phyloP scores from a whole-genome alignment of 768 basidiomycete species.

The Hypholoma sublateritium region DNA sequence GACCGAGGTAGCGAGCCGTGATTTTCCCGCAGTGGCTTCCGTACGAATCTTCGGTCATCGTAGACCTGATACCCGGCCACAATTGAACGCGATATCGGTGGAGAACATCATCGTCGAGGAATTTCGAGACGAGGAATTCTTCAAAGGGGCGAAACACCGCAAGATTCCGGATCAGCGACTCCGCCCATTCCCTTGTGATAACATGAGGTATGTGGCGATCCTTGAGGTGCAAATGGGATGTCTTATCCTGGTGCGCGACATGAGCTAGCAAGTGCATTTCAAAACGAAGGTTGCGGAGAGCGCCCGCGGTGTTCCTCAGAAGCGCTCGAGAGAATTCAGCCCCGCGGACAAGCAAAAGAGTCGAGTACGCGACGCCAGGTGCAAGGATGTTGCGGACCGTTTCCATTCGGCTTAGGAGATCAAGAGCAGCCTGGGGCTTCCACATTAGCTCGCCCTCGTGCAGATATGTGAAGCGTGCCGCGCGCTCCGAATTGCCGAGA shows the following conservation, averaged over 20 bases:
- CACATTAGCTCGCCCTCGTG: slow-evolving; percentile 1
- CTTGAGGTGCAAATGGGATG: neutral
- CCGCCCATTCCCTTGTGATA: neutral
- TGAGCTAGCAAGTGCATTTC: neutral
- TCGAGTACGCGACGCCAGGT: neutral
- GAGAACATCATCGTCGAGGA: neutral
- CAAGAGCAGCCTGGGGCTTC: neutral
- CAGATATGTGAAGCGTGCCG: neutral
- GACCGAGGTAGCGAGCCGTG: neutral
- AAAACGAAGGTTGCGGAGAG: neutral
- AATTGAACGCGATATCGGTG: slow-evolving; percentile 2
- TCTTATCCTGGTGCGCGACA: slow-evolving; percentile 8
- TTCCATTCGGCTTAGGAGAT: neutral
- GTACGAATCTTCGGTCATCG: neutral
- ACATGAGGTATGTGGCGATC: slow-evolving; percentile 2
- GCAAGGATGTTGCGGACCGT: neutral
- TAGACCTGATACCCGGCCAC: neutral
- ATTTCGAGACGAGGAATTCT: neutral
- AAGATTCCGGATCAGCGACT: neutral
- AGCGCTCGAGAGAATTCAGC: neutral
- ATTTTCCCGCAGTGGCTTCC: neutral
- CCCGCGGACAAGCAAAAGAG: neutral
- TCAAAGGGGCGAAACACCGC: slow-evolving; percentile 9
- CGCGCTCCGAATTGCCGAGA: neutral
- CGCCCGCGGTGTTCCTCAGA: neutral